A percentile compares a stretch with the other conserved stretches of the same genome.
phyloP scores from a whole-genome alignment of 1,284 basidiomycete species.

The Leccinum ponderosum region DNA sequence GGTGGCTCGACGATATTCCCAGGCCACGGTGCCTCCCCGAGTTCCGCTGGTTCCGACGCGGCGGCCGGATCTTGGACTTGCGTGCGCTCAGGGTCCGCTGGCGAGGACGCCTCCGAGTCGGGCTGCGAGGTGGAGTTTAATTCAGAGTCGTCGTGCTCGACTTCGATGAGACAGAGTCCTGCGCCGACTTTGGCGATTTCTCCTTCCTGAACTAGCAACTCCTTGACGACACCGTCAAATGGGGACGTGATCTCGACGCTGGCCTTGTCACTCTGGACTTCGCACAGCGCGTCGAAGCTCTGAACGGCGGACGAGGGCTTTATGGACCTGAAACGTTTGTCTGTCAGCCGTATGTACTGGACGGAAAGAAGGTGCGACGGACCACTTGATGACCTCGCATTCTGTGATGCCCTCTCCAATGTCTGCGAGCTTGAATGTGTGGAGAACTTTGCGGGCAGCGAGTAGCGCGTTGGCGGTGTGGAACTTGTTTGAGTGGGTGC shows the following conservation, averaged over 20 bases:
- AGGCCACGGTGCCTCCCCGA: background rate
- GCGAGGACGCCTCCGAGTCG: background rate
- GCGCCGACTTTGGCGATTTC: conserved; percentile 87
- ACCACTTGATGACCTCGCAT: conserved; percentile 90
- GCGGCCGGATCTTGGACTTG: background rate
- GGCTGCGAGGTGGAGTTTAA: background rate
- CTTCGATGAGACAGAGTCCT: conserved; percentile 82
- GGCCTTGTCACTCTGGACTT: conserved; percentile 94
- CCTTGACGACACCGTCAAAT: conserved; percentile 75
- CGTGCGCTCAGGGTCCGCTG: background rate
- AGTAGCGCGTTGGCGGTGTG: conserved; percentile 44
- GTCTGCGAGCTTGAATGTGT: conserved; percentile 89
- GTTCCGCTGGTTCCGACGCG: background rate
- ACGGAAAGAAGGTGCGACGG: background rate
- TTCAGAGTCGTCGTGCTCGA: conserved; percentile 53
- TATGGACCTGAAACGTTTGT: conserved; percentile 49
- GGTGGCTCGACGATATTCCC: background rate
- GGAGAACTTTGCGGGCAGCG: conserved; percentile 47
- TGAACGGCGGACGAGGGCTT: conserved; percentile 59
- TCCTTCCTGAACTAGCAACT: conserved; percentile 79
- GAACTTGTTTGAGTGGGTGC: conserved; percentile 37
- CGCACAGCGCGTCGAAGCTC: conserved; percentile 87
- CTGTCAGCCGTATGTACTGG: background rate
- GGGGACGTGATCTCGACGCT: conserved; percentile 94
- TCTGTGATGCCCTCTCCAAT: conserved; percentile 94